Conservation (phyloP, 2,329 filamentous ascomycete genomes). For the Byssochlamys sp. region DNA sequence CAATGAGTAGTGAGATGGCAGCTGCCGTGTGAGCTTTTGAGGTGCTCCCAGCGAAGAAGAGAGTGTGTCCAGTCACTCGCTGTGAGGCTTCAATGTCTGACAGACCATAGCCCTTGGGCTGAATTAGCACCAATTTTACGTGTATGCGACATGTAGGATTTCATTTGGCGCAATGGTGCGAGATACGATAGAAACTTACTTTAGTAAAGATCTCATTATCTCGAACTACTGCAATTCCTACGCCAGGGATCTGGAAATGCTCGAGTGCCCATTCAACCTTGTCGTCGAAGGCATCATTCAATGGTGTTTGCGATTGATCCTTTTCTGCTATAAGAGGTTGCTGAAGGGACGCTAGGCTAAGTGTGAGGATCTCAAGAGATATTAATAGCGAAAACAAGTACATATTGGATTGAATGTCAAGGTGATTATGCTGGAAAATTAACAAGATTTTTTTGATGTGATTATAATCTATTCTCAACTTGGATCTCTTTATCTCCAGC, state of each 20-base stretch:
- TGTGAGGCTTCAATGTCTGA: conserved; percentile 22
- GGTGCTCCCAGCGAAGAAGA: conserved; percentile 47
- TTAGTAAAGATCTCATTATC: conserved; percentile 5
- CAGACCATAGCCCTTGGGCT: conserved; percentile 30
- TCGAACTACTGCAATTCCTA: conserved; percentile 4
- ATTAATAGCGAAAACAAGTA: neutral
- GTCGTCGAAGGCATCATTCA: conserved; percentile 6
- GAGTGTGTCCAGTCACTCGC: conserved; percentile 36
- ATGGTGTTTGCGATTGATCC: conserved; percentile 1
- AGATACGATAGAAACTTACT: neutral
- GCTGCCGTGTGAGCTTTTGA: conserved; percentile 48
- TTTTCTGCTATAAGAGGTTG: neutral
- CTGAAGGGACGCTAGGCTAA: neutral
- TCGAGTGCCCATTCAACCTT: conserved; percentile 2
- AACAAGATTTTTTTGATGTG: neutral
- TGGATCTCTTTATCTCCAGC: neutral
- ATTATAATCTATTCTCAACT: neutral
- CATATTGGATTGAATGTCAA: neutral
- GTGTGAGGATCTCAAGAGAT: neutral
- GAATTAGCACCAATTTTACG: neutral
- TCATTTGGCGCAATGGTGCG: neutral
- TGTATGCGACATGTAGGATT: neutral
- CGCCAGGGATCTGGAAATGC: conserved; percentile 4
- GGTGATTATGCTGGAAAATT: neutral
- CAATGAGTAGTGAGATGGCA: conserved; percentile 36